Evolutionary conservation across 2,329 filamentous ascomycete species (phyloP).

Genomic region (Bipolaris cookei): DNA sequence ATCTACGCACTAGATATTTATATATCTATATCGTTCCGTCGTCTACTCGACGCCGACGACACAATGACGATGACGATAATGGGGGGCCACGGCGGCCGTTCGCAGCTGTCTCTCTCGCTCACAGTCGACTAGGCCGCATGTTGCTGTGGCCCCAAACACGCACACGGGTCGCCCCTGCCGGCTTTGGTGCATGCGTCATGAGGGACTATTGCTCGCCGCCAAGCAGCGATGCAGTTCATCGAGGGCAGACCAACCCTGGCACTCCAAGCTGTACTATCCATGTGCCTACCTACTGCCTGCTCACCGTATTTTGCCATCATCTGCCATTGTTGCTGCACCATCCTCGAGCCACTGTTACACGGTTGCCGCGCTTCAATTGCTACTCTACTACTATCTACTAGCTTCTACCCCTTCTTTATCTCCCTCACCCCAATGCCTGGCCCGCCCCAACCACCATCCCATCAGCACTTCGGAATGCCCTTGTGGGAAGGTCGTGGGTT

Average conservation of each 20-base stretch:
- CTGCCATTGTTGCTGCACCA: not conserved
- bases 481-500: constrained; percentile 4
- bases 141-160: constrained; percentile 6
- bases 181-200: constrained; percentile 21
- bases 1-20: not conserved
- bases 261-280: constrained; percentile 7
- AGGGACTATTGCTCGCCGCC: constrained; percentile 16
- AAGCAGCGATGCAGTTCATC: constrained; percentile 18
- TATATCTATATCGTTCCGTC: not conserved
- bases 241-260: constrained; percentile 21
- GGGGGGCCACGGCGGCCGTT: not conserved
- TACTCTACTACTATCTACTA: too few species aligned
- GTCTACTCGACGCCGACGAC: too few species aligned
- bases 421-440: too few species aligned
- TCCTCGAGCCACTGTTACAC: not conserved
- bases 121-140: constrained; percentile 13
- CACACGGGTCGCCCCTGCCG: constrained; percentile 12
- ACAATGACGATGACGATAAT: not conserved
- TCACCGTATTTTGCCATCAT: constrained; percentile 27
- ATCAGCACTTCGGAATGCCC: not conserved
- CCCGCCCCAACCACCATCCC: too few species aligned
- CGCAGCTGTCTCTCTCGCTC: constrained; percentile 10
- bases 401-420: too few species aligned
- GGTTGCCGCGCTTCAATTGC: constrained; percentile 6
- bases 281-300: constrained; percentile 8